Base-by-base conservation (phyloP, 2,329 filamentous ascomycete genomes). In the Aspergillus hiratsukae region DNA sequence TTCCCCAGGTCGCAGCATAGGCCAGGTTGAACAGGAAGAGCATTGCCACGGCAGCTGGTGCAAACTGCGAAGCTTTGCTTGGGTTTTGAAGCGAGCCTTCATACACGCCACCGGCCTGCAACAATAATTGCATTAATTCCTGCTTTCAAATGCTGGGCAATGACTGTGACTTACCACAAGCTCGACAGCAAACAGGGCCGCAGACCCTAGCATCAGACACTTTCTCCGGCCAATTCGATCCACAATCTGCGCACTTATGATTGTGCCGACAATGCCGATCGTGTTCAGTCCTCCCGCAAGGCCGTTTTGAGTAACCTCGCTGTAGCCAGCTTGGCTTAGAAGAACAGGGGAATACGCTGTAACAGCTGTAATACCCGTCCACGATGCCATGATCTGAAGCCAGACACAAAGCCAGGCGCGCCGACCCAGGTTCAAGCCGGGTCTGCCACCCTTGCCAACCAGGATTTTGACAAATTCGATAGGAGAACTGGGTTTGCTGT, bases 231-330 rank as follows among this genome's bases (percentile, higher is more conserved):
- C 80, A 6, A 82, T 64, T 1, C 74, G 73, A 62, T 83, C 81
- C 31, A 83, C 75, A 10, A 82, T 78, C 50, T 80, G 76, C 2
- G 80, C 77, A 53, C 76, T 78, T 55, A 80, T 78, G 37, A 80
- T 76, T 2, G 80, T 83, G 1, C 79, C 79, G 2, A 80, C 58
- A 27, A 82, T 78, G 11, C 80, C 80, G 50, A 82, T 72, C 0
- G 79, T 81, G 64, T 81, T 83, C 17, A 81, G 65, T 5, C 78
- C 76, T 5, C 80, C 80, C 1, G 80, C 76, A 9, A 83, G 75
- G 37, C 80, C 76, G 52, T 77, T 78, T 55, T 78, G 66, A 9
- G 60, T 67, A 27, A 68, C 59, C 43, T 58, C 73, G 53, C 79
- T 77, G 46, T 71, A 72, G 60, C 58, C 69, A n/a, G 69, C 69